These are phyloP conservation scores for Globisporangium iwayamae DNA, from an alignment of 352 stramenopile species.

Conservation along the genomic window DNA sequence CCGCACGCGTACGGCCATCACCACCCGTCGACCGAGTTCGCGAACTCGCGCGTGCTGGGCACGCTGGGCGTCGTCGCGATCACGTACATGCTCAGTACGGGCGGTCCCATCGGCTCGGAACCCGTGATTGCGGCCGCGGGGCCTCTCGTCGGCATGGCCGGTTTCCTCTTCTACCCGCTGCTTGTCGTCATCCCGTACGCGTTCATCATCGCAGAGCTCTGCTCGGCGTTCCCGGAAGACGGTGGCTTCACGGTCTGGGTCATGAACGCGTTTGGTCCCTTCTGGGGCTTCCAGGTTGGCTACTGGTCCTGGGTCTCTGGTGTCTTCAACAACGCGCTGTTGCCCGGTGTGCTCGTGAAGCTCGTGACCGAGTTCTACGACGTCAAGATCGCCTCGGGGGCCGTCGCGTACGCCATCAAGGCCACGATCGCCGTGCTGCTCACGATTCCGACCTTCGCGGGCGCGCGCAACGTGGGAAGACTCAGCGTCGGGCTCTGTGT, in stretches of 20 bases:
- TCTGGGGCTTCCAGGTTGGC: constrained; percentile 76
- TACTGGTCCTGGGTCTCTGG: constrained; percentile 80
- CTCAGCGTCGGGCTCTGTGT: constrained; percentile 21
- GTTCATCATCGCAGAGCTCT: constrained; percentile 60
- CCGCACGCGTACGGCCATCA: background rate
- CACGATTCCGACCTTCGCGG: constrained; percentile 33
- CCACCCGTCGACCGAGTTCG: background rate
- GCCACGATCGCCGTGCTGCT: constrained; percentile 30
- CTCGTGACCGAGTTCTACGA: constrained; percentile 31
- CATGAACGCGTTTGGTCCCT: constrained; percentile 61
- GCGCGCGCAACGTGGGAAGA: constrained; percentile 28
- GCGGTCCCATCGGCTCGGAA: constrained; percentile 49
- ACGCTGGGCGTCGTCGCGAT: constrained; percentile 40
- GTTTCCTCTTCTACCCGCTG: constrained; percentile 54
- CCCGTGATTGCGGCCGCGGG: constrained; percentile 46
- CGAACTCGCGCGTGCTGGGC: constrained; percentile 20
- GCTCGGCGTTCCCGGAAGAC: constrained; percentile 69
- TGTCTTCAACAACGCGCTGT: constrained; percentile 55
- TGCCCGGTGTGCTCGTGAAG: constrained; percentile 52
- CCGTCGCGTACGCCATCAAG: constrained; percentile 32
- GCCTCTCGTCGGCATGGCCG: constrained; percentile 51
- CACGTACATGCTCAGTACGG: constrained; percentile 48
- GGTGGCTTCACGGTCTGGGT: constrained; percentile 72
- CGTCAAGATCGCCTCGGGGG: constrained; percentile 23
- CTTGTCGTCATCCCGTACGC: constrained; percentile 57